Evolutionary conservation across 2,329 filamentous ascomycete species (phyloP).

Genomic region (Nigrograna mackinnonii): DNA sequence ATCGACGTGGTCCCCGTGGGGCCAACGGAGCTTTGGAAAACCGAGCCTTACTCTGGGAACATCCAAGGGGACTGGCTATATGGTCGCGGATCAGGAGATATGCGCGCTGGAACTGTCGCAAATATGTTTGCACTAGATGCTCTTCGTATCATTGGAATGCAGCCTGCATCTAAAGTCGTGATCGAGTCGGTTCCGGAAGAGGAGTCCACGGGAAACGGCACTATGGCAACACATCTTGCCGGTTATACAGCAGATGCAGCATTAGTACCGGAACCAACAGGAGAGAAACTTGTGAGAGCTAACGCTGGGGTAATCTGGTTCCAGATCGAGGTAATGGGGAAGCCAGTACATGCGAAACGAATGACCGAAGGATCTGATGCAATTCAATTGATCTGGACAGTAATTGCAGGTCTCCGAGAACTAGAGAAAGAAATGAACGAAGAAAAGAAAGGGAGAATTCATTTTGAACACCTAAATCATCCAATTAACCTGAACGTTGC

Average conservation of each 20-base stretch:
- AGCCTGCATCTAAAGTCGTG: slow-evolving; percentile 21
- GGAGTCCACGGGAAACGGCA: slow-evolving; percentile 22
- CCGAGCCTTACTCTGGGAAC: slow-evolving; percentile 17
- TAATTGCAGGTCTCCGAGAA: not conserved
- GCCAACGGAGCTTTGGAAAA: slow-evolving; percentile 19
- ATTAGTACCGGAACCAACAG: slow-evolving; percentile 18
- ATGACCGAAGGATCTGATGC: slow-evolving; percentile 21
- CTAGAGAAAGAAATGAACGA: not conserved
- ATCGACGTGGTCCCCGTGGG: slow-evolving; percentile 23
- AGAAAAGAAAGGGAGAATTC: not conserved
- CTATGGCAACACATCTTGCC: slow-evolving; percentile 18
- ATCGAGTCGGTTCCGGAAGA: slow-evolving; percentile 23
- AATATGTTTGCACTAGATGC: slow-evolving; percentile 22
- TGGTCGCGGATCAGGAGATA: slow-evolving; percentile 19
- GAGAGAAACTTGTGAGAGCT: slow-evolving; percentile 20
- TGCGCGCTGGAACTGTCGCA: slow-evolving; percentile 19
- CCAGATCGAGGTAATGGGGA: slow-evolving; percentile 18
- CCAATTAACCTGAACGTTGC: slow-evolving; percentile 19
- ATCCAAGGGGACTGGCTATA: slow-evolving; percentile 24
- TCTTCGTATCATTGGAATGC: slow-evolving; percentile 18
- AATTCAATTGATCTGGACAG: slow-evolving; percentile 5
- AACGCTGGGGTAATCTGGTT: slow-evolving; percentile 26
- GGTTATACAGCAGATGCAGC: slow-evolving; percentile 22
- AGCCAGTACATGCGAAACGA: slow-evolving; percentile 19
- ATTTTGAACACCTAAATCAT: not conserved